Evolutionary conservation across 176 grass and related monocot species (phyloP), one percentile per base, ranked within the genome.

Genomic region (Thalia dealbata): DNA sequence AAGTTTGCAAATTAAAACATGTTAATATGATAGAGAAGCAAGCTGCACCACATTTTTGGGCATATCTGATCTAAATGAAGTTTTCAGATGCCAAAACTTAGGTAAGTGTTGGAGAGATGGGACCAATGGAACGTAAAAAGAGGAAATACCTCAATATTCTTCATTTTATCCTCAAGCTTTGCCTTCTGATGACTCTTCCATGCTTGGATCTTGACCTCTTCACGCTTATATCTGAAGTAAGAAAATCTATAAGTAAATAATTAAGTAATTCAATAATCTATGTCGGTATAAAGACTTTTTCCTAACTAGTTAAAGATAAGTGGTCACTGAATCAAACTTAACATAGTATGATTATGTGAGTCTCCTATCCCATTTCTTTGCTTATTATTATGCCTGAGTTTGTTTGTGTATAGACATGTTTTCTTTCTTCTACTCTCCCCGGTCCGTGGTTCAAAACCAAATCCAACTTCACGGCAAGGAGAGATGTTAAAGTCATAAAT

Each of bases 181-280:
- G 75, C 81, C 63, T 84, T 88, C 81, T 29, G 76, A 23, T 43
- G 70, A 70, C 76, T 86, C 74, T 97, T 87, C 90, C 95, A 97
- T 81, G 81, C 87, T 75, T 97, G 89, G 73, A 97, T 93, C 81
- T 84, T 97, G 72, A 97, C 81, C 43, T 92, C 84, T 84, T 97
- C 90, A 29, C 78, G 86, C 79, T 86, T 97, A 52, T 85, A 92
- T 84, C 95, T 97, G 76, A 59, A 65, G 30, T 38, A 82, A 70
- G 0, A 80, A 29, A 65, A 25, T 43, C 15, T 60, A 77, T 74
- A 69, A 32, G 45, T 65, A 52, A 76, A 38, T 1, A 62, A 35
- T 71, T 15, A 42, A 75, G 72, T 6, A 87, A 71, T 55, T 43
- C 42, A 16, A 10, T 4, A 66, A 27, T 24, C 21, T 61, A 61